A percentile compares a stretch with the other conserved stretches of the same genome.
phyloP scores from a whole-genome alignment of 2,329 filamentous ascomycete species.

The Knufia petricola region DNA sequence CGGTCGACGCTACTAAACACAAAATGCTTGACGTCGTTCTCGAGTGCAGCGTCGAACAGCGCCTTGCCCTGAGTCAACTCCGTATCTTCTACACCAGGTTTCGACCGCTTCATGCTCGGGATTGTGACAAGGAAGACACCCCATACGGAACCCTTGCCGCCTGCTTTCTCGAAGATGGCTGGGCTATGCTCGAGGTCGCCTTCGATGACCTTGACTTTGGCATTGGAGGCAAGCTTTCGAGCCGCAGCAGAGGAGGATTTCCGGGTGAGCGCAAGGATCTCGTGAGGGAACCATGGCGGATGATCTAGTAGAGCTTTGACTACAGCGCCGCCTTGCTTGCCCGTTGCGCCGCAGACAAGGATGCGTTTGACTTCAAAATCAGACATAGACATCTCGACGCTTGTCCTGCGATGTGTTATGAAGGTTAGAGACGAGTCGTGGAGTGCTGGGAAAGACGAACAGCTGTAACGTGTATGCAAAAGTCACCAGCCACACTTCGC shows the following conservation, averaged over 20 bases:
- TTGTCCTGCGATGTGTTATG: too few species aligned
- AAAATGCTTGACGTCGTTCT: slow-evolving; percentile 48
- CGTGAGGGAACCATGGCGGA: slow-evolving; percentile 29
- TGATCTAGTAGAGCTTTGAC: slow-evolving; percentile 26
- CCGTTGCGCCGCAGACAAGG: slow-evolving; percentile 33
- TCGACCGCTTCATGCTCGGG: slow-evolving; percentile 28
- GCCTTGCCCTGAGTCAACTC: slow-evolving; percentile 49
- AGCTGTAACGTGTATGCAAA: too few species aligned
- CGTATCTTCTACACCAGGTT: slow-evolving; percentile 24
- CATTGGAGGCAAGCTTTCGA: slow-evolving; percentile 33
- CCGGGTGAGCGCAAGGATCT: slow-evolving; percentile 43
- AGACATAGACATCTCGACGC: too few species aligned
- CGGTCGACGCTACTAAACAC: slow-evolving; percentile 58
- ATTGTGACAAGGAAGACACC: slow-evolving; percentile 56
- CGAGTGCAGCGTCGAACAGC: slow-evolving; percentile 49
- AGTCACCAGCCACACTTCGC: too few species aligned
- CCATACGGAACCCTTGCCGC: slow-evolving; percentile 39
- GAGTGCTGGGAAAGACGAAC: too few species aligned
- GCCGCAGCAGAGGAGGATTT: slow-evolving; percentile 44
- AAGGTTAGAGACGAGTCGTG: too few species aligned
- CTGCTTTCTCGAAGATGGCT: slow-evolving; percentile 41
- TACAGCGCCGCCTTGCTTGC: slow-evolving; percentile 33
- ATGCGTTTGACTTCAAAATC: slow-evolving; percentile 22
- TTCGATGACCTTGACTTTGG: slow-evolving; percentile 46
- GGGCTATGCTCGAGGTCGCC: slow-evolving; percentile 47